Percentiles rank a stretch among this genome's conserved stretches.
Conservation (phyloP, 495 filamentous ascomycete species). For the Achaetomiella virescens region DNA sequence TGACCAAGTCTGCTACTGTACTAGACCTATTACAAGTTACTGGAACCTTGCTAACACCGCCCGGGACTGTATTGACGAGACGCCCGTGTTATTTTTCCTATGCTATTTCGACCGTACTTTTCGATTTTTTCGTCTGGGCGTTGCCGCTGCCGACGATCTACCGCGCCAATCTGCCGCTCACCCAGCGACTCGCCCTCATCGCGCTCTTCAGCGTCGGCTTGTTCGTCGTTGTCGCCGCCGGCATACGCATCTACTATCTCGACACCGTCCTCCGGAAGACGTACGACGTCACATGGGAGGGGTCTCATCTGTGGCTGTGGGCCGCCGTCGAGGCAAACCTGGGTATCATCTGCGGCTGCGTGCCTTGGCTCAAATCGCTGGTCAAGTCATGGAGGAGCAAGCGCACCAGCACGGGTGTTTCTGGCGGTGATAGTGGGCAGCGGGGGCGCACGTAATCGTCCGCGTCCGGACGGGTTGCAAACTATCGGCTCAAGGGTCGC, state of each 20-base stretch:
- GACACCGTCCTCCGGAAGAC: constrained; percentile 23
- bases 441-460: background rate
- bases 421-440: background rate
- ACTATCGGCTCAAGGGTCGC: background rate
- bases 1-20: background rate
- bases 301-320: constrained; percentile 36
- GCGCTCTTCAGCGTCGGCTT: constrained; percentile 21
- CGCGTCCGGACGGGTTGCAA: background rate
- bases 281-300: constrained; percentile 35
- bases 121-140: constrained; percentile 37
- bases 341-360: constrained; percentile 36
- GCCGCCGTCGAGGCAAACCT: constrained; percentile 39
- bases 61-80: constrained; percentile 25
- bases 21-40: constrained; percentile 27
- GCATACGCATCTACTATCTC: constrained; percentile 25
- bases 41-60: constrained; percentile 24
- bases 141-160: constrained; percentile 36
- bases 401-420: background rate
- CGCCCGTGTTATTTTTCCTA: constrained; percentile 22
- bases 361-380: constrained; percentile 35
- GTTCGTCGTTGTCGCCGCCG: constrained; percentile 20
- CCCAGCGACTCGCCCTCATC: constrained; percentile 22
- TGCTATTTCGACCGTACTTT: constrained; percentile 26
- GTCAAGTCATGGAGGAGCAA: constrained; percentile 15
- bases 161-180: constrained; percentile 21